Evolutionary conservation across 192 early-diverging fungal species (phyloP).

Genomic region (Backusella australiensis): DNA sequence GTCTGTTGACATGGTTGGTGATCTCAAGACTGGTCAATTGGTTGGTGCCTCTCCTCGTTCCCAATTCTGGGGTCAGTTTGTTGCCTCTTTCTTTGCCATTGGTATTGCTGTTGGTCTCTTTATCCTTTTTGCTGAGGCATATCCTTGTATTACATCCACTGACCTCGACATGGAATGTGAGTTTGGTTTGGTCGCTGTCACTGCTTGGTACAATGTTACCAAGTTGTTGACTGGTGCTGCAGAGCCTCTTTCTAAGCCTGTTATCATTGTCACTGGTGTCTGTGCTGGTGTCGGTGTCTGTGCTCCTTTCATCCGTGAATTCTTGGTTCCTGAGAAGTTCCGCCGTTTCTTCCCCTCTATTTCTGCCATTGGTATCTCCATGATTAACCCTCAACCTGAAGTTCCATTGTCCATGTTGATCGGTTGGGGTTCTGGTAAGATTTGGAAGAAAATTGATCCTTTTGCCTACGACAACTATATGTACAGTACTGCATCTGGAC

Average conservation of each 20-base stretch:
- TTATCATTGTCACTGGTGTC: constrained; percentile 45
- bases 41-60: constrained; percentile 62
- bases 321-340: constrained; percentile 49
- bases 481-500: constrained; percentile 44
- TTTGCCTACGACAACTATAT: constrained; percentile 37
- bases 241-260: constrained; percentile 34
- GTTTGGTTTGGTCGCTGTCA: constrained; percentile 39
- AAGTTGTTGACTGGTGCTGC: constrained; percentile 41
- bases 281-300: constrained; percentile 37
- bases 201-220: constrained; percentile 37
- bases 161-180: constrained; percentile 18
- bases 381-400: constrained; percentile 47
- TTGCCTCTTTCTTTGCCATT: constrained; percentile 59
- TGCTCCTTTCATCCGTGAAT: constrained; percentile 37
- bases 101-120: constrained; percentile 55
- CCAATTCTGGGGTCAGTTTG: constrained; percentile 62
- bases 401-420: constrained; percentile 48
- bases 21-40: constrained; percentile 69
- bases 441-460: constrained; percentile 40
- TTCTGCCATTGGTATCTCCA: constrained; percentile 49
- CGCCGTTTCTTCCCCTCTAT: constrained; percentile 48
- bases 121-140: constrained; percentile 58
- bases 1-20: constrained; percentile 69
- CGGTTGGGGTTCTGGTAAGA: constrained; percentile 37
- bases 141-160: constrained; percentile 54